These are phyloP conservation scores for Skeletonema marinoi DNA, from an alignment of 108 stramenopile species.

Conservation along the genomic window DNA sequence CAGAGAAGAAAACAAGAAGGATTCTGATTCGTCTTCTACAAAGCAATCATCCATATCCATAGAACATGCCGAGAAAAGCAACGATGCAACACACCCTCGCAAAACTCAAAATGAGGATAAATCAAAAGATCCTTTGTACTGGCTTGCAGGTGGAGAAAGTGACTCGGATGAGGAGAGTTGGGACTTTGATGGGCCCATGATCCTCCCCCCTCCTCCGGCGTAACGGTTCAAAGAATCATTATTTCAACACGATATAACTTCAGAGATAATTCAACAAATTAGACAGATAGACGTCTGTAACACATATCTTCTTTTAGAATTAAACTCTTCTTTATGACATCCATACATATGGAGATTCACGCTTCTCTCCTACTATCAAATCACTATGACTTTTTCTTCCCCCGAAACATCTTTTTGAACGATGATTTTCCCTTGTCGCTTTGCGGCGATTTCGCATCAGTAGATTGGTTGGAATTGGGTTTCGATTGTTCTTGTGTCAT, in stretches of 20 bases:
- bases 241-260: neutral
- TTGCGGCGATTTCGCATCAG: neutral
- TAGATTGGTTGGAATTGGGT: neutral
- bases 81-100: neutral
- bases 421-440: neutral
- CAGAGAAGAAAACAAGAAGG: neutral
- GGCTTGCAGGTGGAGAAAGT: conserved; percentile 34
- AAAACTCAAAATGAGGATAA: neutral
- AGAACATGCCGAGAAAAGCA: neutral
- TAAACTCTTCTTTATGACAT: neutral
- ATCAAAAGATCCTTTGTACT: conserved; percentile 13
- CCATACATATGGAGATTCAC: neutral
- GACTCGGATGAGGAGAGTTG: conserved; percentile 42
- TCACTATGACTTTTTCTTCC: neutral
- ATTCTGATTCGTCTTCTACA: neutral
- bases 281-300: neutral
- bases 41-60: neutral
- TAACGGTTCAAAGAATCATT: neutral
- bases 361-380: neutral
- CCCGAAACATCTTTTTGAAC: neutral
- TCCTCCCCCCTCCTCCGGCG: conserved; percentile 35
- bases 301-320: neutral
- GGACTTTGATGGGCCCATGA: conserved; percentile 52
- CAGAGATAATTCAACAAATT: neutral
- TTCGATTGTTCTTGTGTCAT: neutral